Conservation (phyloP, 371 early-diverging fungal species). For the Sporodiniella umbellata region DNA sequence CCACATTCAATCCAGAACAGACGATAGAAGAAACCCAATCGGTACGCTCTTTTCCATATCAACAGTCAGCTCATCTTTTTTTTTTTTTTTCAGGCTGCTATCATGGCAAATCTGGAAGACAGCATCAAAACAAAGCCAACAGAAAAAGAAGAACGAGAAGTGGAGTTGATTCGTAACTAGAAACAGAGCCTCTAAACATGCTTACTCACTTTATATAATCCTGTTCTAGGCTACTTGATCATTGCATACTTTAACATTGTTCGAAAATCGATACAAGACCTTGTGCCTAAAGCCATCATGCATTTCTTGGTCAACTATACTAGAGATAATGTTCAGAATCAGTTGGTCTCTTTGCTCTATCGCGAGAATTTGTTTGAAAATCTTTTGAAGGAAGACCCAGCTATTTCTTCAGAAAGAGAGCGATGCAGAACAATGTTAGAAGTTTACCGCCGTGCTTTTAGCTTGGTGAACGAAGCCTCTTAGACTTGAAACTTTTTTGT, state of each 20-base stretch:
- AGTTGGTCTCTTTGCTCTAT: constrained; percentile 80
- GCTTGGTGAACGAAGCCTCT: too few relatives aligned
- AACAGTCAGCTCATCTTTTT: too few relatives aligned
- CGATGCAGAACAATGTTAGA: constrained; percentile 77
- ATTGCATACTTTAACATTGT: constrained; percentile 83
- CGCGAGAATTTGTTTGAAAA: constrained; percentile 71
- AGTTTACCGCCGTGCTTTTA: constrained; percentile 39
- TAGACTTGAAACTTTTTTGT: too few relatives aligned
- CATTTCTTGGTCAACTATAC: constrained; percentile 77
- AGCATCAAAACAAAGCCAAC: constrained; percentile 22
- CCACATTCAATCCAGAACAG: too few relatives aligned
- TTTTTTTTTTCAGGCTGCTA: background rate
- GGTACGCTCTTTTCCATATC: too few relatives aligned
- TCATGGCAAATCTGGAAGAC: background rate
- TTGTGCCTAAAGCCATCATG: constrained; percentile 94
- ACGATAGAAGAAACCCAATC: constrained; percentile 21
- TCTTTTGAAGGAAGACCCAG: constrained; percentile 76
- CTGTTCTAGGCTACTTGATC: constrained; percentile 59
- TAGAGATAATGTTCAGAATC: constrained; percentile 76
- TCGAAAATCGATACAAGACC: constrained; percentile 80
- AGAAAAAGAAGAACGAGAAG: constrained; percentile 79
- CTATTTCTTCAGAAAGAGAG: constrained; percentile 69
- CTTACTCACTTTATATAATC: background rate
- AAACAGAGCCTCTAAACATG: background rate
- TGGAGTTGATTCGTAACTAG: constrained; percentile 71